Evolutionary conservation across 495 filamentous ascomycete genomes (phyloP), one percentile per base, ranked within the genome.

Genomic region (Hypomontagnella monticulosa): DNA sequence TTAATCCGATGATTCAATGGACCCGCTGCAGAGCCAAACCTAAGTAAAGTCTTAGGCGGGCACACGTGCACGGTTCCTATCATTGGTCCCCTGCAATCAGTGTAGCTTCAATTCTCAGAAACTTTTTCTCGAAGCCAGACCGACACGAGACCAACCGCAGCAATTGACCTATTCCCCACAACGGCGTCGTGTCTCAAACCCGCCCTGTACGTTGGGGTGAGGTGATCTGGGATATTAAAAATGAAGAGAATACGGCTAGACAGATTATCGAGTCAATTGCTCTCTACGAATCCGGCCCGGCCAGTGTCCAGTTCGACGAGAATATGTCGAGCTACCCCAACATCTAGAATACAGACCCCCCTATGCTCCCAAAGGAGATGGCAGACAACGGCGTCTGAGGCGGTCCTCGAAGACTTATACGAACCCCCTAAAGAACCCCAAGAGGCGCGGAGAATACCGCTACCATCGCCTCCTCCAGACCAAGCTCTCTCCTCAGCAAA

Each of bases 401-500:
- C 48, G 42, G 48, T 63, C 33, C 57, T 61, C 14, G 40, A 52
- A n/a, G 49, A 59, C 5, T 10, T 33, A 2, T 34, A 56, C 9
- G 8, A 40, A 38, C 4, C 40, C 16, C 12, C 34, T 51, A 12
- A 54, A 43, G n/a, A 27, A 36, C 40, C 37, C 4, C 34, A 27
- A 40, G 38, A 49, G 34, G 16, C 34, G 12, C 6, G 12, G 8
- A 40, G 4, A 18, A n/a, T 19, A 43, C 43, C 59, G 3, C 58
- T 83, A 33, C 85, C 91, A 60, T 93, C 91, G 71, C 93, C 89
- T 65, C 84, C 83, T 56, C 85, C 88, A 58, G 80, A 85, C 66
- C 81, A 81, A 63, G 89, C 93, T n/a, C 75, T 82, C 53, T 71
- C 79, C 60, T 97, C 95, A 52, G 88, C 94, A 56, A 97, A 97